Evolutionary conservation across 352 stramenopile species (phyloP), one percentile per base, ranked within the genome.

Genomic region (Plasmopara viticola): DNA sequence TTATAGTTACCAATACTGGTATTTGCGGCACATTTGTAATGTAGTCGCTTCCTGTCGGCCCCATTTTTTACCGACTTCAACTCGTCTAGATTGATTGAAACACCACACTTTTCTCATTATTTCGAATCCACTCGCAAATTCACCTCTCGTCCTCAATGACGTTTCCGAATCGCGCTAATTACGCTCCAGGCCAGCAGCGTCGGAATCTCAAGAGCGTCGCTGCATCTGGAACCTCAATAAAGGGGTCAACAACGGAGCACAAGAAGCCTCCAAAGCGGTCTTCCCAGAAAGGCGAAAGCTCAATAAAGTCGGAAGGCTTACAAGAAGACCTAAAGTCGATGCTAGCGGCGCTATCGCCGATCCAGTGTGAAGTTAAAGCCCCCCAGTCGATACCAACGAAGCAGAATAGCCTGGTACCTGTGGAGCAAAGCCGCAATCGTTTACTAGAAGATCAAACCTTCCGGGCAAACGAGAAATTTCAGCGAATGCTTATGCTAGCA

Each of bases 91-190:
- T 39, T 48, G 53, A 50, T 38, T 33, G 14, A 39, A 14, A 59
- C 25, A 59, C 29, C 28, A 25, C 18, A 15, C 38, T 18, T 29
- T 5, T 30, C 25, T 35, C 31, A 35, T 12, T 1, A 8, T 35
- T 8, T 35, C 31, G 31, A 35, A 34, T 33, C 30, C 30, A 41
- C 17, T 49, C 17, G 25, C n/a, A 25, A 31, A 25, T 40, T 50
- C 52, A 63, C 56, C 0, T 13, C n/a, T 14, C 8, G 13, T 20
- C 25, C 29, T 6, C 20, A 48, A 89, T 87, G 76, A 83, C 78
- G 61, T 67, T 87, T 15, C 76, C 78, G 14, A 87, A 87, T 55
- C 74, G 69, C 37, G 4, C 39, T 44, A 64, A 67, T 46, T 89
- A 87, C 64, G 62, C 48, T 14, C 65, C 69, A 12, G 68, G 71